Base-by-base conservation (phyloP, 176 grass and related monocot genomes). In the Lolium multiflorum region DNA sequence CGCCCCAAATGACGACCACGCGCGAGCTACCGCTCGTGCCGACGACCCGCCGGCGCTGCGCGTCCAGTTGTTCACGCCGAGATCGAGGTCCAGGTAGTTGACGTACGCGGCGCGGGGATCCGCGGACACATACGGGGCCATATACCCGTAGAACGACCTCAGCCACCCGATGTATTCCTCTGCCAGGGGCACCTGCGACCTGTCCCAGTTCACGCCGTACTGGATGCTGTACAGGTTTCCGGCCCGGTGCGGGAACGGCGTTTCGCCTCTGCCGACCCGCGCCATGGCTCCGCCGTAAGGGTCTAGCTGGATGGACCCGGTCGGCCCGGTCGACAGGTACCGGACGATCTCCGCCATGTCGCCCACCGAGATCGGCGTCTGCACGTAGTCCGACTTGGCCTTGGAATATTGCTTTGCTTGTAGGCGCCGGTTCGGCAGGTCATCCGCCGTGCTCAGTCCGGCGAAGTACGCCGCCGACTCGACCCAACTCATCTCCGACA, bases 201-300 rank as follows among this genome's bases (percentile, higher is more conserved):
- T 15, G 0, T n/a, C 41, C 95, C 93, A 95, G 6, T 8, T 8
- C 1, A 95, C 74, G 1, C 9, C 3, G 17, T 97, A 97, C 79
- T 97, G 91, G 48, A 97, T 91, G 12, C 85, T 31, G 50, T 90
- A 95, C 3, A 97, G 60, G 50, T 82, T 85, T 5, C 89, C 83
- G 0, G 69, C 87, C 0, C 95, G 86, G 51, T 97, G 89, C 0
- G 95, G 91, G 78, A 97, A 97, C 1, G 95, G 87, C 4, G 85
- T 83, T 5, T 58, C 37, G 1, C 10, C 3, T 11, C 79, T 75
- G 4, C 7, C 39, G 21, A 91, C 7, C 41, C 91, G 65, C 0
- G 59, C 81, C 95, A 95, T 95, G 51, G 84, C 86, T 0, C 91
- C 92, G 1, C 95, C 93, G 44, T 98, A 98, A 2, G 93, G 91